Base-by-base conservation (phyloP, 1,284 basidiomycete species). In the Rhizoctonia solani region DNA sequence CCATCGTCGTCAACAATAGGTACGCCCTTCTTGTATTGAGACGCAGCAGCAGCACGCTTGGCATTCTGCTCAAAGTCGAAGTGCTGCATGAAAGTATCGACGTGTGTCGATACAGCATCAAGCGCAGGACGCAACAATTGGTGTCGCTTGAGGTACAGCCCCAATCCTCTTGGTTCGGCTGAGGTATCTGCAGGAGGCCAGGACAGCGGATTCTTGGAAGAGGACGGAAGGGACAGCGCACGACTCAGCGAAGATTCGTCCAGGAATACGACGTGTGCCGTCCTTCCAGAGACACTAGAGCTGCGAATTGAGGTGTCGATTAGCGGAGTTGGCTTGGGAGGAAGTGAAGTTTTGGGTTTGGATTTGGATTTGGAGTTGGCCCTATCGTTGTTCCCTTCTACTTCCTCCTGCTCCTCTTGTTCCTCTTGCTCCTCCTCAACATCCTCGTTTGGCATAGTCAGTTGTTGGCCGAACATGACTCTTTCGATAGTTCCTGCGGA, bases 1-100 rank as follows among this genome's bases (percentile, higher is more conserved):
- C 93, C 93, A 71, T 96, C 93, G 70, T 92, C 92, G 76, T 96
- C 93, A 53, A 95, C 90, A 67, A 95, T 83, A 11, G 90, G 89
- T 74, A 91, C 89, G 30, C 90, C 89, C 75, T 89, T 91, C 70
- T 77, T 81, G 74, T 90, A 90, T 73, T 85, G 81, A 50, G 85
- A 84, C 27, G n/a, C n/a, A n/a, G 49, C 63, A 72, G 50, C 75
- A 72, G 85, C 83, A 69, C 85, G 88, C 74, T 83, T 86, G 69
- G 79, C 78, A 76, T 85, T 86, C 46, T 90, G 84, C n/a, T 79
- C 75, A 75, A 86, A 86, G 74, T 95, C 93, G 79, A 86, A 92
- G 9, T 85, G 78, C 41, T 83, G 85, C 77, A 95, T 87, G 42
- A 83, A 85, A 0, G 85, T 83, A 75, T 95, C 90, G 0, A 90